Base-by-base conservation (phyloP, 1,139 yeast species). In the Pichia sp. region DNA sequence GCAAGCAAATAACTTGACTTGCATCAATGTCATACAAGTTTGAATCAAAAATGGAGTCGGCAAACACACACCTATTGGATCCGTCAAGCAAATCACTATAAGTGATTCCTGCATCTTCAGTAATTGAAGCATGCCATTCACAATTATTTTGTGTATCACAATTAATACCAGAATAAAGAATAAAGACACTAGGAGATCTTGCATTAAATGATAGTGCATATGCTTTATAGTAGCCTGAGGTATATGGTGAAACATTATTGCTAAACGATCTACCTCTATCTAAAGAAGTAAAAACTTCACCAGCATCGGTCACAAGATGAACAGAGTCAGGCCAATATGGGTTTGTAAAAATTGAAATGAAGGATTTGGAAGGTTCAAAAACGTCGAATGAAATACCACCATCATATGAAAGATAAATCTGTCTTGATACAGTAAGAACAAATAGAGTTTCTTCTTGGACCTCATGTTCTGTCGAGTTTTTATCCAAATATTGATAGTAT, bases 361-460 rank as follows among this genome's bases (percentile, higher is more conserved):
- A 70, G 27, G 72, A 68, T 27, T 74, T 81, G 9, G 44, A 44
- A 10, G 2, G 67, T 73, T 27, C 76, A 69, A 49, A 27, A 39
- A 42, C 40, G 5, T 27, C 26, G 4, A 23, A 97, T 40, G 94
- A 95, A 6, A 34, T 16, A 10, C 26, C 36, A 34, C 26, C 26
- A 63, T 88, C 81, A 56, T 79, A 84, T 1, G 96, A 85, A 11
- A 86, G 72, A 54, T 65, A 81, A 2, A 80, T 70, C 8, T 68
- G 64, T 36, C 75, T 71, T 34, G 68, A 64, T 29, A 65, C 61
- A 0, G 92, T 83, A 44, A 74, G 70, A 11, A 85, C 64, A 27
- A 92, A 56, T n/a, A 92, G 63, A 9, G 95, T 84, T 59, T 90
- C 95, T 48, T 83, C 87, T 9, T 58, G 56, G 6, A 53, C 34